Evolutionary conservation across 1,284 basidiomycete species (phyloP).

Genomic region (Cutaneotrichosporon cutaneum): DNA sequence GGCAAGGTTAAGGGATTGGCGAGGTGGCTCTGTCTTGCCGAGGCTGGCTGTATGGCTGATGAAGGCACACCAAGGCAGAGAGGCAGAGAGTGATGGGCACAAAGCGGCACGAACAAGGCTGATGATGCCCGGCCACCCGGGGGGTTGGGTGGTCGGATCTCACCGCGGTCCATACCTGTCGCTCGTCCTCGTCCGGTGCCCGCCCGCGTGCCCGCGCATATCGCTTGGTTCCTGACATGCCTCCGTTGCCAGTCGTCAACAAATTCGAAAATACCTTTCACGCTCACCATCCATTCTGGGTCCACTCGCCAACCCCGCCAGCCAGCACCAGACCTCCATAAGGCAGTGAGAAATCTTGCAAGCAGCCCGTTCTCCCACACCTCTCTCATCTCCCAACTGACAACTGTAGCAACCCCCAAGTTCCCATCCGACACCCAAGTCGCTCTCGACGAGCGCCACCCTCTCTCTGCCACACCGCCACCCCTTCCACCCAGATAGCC

Average conservation of each 20-base stretch:
- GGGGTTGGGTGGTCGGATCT: too few species aligned
- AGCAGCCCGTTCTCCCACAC: not conserved
- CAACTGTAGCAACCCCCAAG: not conserved
- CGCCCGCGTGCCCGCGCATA: too few species aligned
- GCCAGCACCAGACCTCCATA: not conserved
- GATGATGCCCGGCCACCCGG: too few species aligned
- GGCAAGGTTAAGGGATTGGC: not conserved
- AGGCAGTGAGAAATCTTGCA: not conserved
- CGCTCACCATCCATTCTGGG: not conserved
- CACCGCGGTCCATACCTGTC: too few species aligned
- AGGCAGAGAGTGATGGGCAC: too few species aligned
- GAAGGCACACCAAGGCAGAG: too few species aligned
- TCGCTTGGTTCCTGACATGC: not conserved
- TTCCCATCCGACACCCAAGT: not conserved
- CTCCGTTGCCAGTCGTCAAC: not conserved
- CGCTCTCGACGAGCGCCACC: not conserved
- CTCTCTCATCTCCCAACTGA: not conserved
- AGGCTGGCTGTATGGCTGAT: not conserved
- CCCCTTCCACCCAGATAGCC: not conserved
- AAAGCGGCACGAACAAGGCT: too few species aligned
- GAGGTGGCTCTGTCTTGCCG: not conserved
- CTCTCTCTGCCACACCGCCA: not conserved
- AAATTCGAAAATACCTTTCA: slow-evolving; percentile 7
- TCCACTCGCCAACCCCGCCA: not conserved
- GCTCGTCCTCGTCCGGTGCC: too few species aligned